Evolutionary conservation across 75 land plant species (phyloP), one percentile per base, ranked within the genome.

Genomic region (Picea sitchensis): DNA sequence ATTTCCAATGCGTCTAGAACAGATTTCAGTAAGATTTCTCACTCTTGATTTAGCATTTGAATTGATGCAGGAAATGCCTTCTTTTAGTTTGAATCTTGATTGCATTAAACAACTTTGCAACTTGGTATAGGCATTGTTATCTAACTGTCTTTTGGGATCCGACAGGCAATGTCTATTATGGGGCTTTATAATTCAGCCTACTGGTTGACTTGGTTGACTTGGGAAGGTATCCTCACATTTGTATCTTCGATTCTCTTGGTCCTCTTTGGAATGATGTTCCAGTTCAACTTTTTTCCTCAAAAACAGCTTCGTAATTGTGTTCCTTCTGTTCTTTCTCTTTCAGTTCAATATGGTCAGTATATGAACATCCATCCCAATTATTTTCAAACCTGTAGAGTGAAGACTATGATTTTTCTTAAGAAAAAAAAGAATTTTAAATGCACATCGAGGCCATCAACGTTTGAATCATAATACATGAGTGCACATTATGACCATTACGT

Each of bases 161-260:
- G 76, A 82, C 87, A 97, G 99, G 95, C 92, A 61, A 95, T 97
- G 98, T 83, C 91, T 30, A 89, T 96, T 74, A 97, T 97, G 99
- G 99, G 99, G 32, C 92, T 97, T 14, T 85, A 88, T 82, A 96
- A 97, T 61, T 88, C 99, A 79, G 98, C 94, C 2, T 95, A 91
- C 67, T 97, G 99, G 99, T 71, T 90, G 32, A 93, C 98, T 32
- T 97, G 99, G 99, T 83, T 97, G 38, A 78, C 89, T 44, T 97
- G 99, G 99, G 99, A 95, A 58, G 82, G 87, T 23, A 26, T 85
- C 20, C 56, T 91, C 58, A 86, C 86, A 34, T 81, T 93, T 67
- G 11, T 91, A 23, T 88, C 99, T 21, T 85, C 99, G 17, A 86
- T 97, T 73, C 84, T 95, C 59, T 82, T 89, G 30, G 92, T 93